Conservation (phyloP, 2,329 filamentous ascomycete genomes). For the Microdochium nivale region DNA sequence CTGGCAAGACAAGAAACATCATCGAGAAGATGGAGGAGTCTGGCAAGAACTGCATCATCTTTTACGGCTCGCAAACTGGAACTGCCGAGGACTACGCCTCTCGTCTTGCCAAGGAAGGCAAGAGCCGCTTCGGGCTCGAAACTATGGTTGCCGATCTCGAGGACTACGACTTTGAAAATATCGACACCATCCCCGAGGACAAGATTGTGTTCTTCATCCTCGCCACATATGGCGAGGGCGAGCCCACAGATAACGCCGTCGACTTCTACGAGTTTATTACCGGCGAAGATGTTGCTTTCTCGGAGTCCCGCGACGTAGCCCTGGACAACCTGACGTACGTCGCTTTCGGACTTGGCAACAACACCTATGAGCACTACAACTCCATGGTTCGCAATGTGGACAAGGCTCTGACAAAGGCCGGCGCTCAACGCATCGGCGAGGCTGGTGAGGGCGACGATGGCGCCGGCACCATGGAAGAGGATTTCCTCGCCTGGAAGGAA, state of each 20-base stretch:
- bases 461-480: slow-evolving; percentile 98
- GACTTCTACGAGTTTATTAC: slow-evolving; percentile 97
- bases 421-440: slow-evolving; percentile 73
- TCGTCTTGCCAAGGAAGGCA: slow-evolving; percentile 91
- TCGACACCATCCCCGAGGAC: slow-evolving; percentile 80
- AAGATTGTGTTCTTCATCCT: slow-evolving; percentile 93
- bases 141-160: slow-evolving; percentile 98
- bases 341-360: slow-evolving; percentile 93
- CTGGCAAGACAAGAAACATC: slow-evolving; percentile 83
- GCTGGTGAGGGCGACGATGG: slow-evolving; percentile 96
- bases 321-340: slow-evolving; percentile 85
- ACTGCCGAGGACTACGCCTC: slow-evolving; percentile 98
- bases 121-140: slow-evolving; percentile 89
- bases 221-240: slow-evolving; percentile 95
- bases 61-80: slow-evolving; percentile 97
- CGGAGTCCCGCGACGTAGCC: slow-evolving; percentile 63
- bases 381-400: slow-evolving; percentile 92
- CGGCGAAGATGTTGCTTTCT: slow-evolving; percentile 73
- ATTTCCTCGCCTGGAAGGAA: slow-evolving; percentile 98
- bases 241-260: slow-evolving; percentile 96
- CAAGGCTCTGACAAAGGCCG: slow-evolving; percentile 70
- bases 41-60: slow-evolving; percentile 94
- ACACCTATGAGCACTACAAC: slow-evolving; percentile 99
- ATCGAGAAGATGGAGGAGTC: slow-evolving; percentile 93
- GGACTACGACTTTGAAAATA: slow-evolving; percentile 93